Evolutionary conservation across 1,284 basidiomycete species (phyloP), one percentile per base, ranked within the genome.

Genomic region (Apiotrichum brassicae): DNA sequence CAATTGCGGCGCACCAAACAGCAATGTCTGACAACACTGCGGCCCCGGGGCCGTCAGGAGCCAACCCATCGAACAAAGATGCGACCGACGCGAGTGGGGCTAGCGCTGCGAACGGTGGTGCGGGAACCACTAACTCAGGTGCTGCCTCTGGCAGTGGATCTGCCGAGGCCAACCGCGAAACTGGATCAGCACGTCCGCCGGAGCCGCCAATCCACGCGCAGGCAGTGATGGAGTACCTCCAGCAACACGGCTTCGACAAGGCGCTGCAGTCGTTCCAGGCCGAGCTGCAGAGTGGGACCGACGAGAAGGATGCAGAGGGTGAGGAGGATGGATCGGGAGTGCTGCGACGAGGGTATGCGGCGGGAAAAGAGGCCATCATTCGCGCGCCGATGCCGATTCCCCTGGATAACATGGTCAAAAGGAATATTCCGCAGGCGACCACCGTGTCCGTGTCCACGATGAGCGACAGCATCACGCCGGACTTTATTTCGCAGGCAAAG

Each of bases 181-280:
- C n/a, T n/a, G n/a, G n/a, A n/a, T 49, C 53, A 16, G 41, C 43
- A 23, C 45, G 63, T 16, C 48, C 58, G 23, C 53, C 65, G 11
- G 63, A 65, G 44, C 48, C 61, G 11, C 57, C 57, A 30, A 57
- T 66, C 20, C 60, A 69, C 16, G 64, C 64, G 2, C 81, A 80
- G 50, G 75, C 85, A 13, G 81, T 95, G 36, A 76, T 90, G 54
- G 87, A 92, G 49, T 97, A 94, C 70, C 78, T 95, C 42, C 83
- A 84, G 47, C 76, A 83, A 23, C 80, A 90, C 44, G 92, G 93
- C 5, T 85, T 90, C 71, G 77, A 80, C 61, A 77, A 79, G 37
- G 87, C 87, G 12, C 86, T 89, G 66, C 80, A 84, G 53, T 82
- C 82, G 28, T 77, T 92, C 60, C 77, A 82, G 24, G 82, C 84